Base-by-base conservation (phyloP, 192 early-diverging fungal genomes). In the Coemansia asiatica region DNA sequence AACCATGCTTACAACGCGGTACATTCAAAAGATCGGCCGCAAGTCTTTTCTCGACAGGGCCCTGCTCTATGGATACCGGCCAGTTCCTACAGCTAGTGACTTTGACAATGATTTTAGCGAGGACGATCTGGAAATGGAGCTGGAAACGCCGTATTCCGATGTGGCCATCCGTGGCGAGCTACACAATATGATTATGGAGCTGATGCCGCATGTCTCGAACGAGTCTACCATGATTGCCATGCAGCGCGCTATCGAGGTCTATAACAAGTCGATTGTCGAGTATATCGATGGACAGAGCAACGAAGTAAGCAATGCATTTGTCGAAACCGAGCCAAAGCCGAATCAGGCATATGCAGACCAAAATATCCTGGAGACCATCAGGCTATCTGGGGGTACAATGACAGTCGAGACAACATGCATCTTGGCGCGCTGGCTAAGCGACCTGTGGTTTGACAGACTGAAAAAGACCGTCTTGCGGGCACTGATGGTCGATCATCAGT, bases 221-320 rank as follows among this genome's bases (percentile, higher is more conserved):
- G 55, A 57, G 28, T 71, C 76, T 2, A 71, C 60, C 8, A 71
- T 65, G 68, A 38, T 67, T 13, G 72, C 72, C n/a, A 70, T 79
- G 71, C 71, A 74, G 65, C 72, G 53, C 29, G 33, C 76, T 0
- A 69, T 74, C 16, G 76, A 74, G 62, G 54, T 62, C 10, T 79
- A 74, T 64, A 79, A 79, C 76, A 74, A 57, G 29, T 27, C 60
- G 0, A 64, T 67, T 1, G 28, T 79, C 13, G 68, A 70, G 36
- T 66, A 61, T 35, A 15, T 61, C 1, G 61, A 57, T 10, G 21
- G 26, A 1, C 53, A 23, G 63, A 36, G 55, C 16, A 48, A 46
- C 53, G 63, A 62, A 28, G 35, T 58, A 15, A 19, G 48, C 23
- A 22, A 19, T 1, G 50, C 49, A 13, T 64, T 72, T 63, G 49